Evolutionary conservation across 1,139 yeast species (phyloP), one percentile per base, ranked within the genome.

Genomic region (Hansenula sp.): DNA sequence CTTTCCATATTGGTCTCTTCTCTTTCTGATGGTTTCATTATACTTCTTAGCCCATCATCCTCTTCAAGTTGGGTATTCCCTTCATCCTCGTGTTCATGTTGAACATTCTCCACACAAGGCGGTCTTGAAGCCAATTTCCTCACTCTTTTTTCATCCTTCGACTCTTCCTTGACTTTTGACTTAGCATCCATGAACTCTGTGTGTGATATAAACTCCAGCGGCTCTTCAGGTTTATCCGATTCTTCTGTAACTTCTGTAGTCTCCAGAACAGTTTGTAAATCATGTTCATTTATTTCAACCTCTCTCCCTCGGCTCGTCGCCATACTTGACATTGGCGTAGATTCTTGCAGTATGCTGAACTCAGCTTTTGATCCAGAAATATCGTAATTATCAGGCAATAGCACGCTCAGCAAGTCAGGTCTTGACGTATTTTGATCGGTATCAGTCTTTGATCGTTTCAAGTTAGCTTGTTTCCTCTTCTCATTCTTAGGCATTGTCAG

Each of bases 311-410:
- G 30, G 4, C 8, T 13, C 24, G 2, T 25, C 32, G 25, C 25
- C n/a, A 29, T n/a, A 5, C 25, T 25, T 1, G 40, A 33, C 19
- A 33, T 7, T 13, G 33, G 38, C 1, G 40, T 40, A 13, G 42
- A 42, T 7, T 39, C 37, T 21, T 16, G 44, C 8, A 45, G 8
- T 1, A 37, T 41, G n/a, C 46, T 47, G 36, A 46, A 42, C 8
- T 42, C 45, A 18, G 24, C 38, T 10, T 35, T 21, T 13, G 36
- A 10, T 2, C 17, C 8, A 1, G 40, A 19, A 7, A 11, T 24
- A 19, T 48, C 46, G 15, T 16, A 34, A 31, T 45, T 33, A 11
- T 44, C 50, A 3, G 50, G 49, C 5, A 43, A 39, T 4, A 45
- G 30, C 4, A 45, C 30, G 17, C 38, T 41, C 34, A 44, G 11